Evolutionary conservation across 2,329 filamentous ascomycete species (phyloP), one percentile per base, ranked within the genome.

Genomic region (Penicillium olsonii): DNA sequence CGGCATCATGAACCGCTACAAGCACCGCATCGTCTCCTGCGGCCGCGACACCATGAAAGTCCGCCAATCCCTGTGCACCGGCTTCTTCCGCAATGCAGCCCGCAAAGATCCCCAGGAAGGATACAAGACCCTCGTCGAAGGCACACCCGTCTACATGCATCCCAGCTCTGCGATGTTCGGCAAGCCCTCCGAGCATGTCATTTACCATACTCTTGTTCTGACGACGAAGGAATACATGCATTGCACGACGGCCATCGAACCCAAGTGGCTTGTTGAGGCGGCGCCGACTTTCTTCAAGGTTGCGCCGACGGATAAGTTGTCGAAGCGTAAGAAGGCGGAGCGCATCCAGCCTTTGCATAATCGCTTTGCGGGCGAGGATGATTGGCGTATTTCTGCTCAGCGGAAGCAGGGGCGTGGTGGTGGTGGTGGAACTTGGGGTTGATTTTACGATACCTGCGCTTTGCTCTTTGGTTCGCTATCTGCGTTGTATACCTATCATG

Each of bases 211-310:
- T 0, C 53, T 78, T 45, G 75, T 78, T 9, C 67, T 78, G 29
- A 78, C 75, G 5, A 77, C 72, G n/a, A 92, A 95, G 75, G 94
- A 99, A 75, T 99, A 97, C 72, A 97, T 99, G 94, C 92, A 96
- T 65, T 89, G 84, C 67, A 94, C 91, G 12, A 96, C 90, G 3
- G 83, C 83, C 4, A 97, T 99, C 63, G 94, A 99, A 73, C 92
- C 94, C 8, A 96, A 95, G 70, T 87, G 84, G 84, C 81, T 99
- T 18, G 91, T 97, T 1, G 92, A 96, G 64, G 92, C 92, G 11
- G 94, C 95, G n/a, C 94, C 95, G 9, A 96, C 91, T 0, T 99
- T 97, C 77, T 99, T 97, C 84, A 96, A 95, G 80, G 90, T 97
- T 4, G 92, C 94, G 15, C 85, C 89, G 0, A 92, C 87, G 29